These are phyloP conservation scores for Brassica cretica DNA, from an alignment of 345 rosid species.

Conservation along the genomic window DNA sequence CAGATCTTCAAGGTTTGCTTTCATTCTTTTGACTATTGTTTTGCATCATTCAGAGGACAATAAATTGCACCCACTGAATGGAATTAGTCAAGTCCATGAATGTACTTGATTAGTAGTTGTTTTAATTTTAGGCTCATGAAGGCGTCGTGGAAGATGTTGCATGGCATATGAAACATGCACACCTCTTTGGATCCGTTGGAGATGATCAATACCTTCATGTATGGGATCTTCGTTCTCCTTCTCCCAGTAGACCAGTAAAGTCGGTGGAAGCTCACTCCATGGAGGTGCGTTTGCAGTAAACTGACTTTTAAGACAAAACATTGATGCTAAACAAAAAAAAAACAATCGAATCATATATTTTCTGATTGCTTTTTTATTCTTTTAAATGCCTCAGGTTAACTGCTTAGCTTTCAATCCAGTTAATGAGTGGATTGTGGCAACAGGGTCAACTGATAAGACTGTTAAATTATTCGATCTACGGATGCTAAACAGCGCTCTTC, in stretches of 20 bases:
- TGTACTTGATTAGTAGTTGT: background rate
- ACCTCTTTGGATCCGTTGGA: conserved; percentile 97
- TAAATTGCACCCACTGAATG: no score
- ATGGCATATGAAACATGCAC: conserved; percentile 95
- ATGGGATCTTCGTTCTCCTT: conserved; percentile 88
- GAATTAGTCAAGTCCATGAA: no score
- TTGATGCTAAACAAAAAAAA: background rate
- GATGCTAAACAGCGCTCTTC: conserved; percentile 79
- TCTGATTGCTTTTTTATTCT: conserved; percentile 27
- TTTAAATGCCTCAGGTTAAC: conserved; percentile 61
- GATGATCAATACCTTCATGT: conserved; percentile 90
- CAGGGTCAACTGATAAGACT: conserved; percentile 98
- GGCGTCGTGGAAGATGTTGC: conserved; percentile 99
- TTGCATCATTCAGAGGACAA: conserved; percentile 7
- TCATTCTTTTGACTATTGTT: background rate
- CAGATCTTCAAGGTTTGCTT: conserved; percentile 70
- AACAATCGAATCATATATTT: conserved; percentile 3
- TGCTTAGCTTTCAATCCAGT: conserved; percentile 98
- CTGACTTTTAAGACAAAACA: background rate
- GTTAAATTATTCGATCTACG: conserved; percentile 93
- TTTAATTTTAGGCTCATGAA: conserved; percentile 73
- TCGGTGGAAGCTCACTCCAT: conserved; percentile 95
- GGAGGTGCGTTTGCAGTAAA: conserved; percentile 57
- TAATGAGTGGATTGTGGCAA: conserved; percentile 98
- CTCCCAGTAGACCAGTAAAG: conserved; percentile 72